Evolutionary conservation across 2,329 filamentous ascomycete genomes (phyloP), one percentile per base, ranked within the genome.

Genomic region (Phialocephala subalpina): DNA sequence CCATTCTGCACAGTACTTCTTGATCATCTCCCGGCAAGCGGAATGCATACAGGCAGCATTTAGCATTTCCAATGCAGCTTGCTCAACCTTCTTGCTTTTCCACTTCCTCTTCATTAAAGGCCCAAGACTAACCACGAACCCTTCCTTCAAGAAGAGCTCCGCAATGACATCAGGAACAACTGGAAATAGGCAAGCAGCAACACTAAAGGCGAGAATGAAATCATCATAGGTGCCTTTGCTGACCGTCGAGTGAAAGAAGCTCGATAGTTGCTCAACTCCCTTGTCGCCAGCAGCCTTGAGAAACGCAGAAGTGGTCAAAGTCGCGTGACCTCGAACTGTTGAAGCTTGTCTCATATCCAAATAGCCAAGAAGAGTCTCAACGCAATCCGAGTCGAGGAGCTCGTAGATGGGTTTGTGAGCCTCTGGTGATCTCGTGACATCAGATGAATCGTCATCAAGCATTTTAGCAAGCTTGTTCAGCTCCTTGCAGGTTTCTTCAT

Each of bases 1-100:
- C 93, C 95, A 98, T 63, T 92, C 89, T 36, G 87, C 83, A 78
- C 95, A 97, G 75, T 97, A 90, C 77, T 94, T 94, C 71, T 89
- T 87, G 67, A 98, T 92, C 9, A 92, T 91, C 70, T 94, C 92
- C 25, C 96, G 88, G 74, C 94, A 98, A 8, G 87, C 82, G 56
- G 88, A 85, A 76, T 97, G 92, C 79, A 97, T 92, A 78, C 94
- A 97, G 7, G 95, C 94, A 14, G 93, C 93, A 78, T 94, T 97
- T 65, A 99, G 84, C 80, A 99, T 88, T 75, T 97, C 92, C 71
- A 99, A 80, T 57, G 93, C 91, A 2, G 94, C 92, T 65, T 92
- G 90, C 79, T 97, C 94, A 25, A 98, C 91, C 73, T 93, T 93
- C 71, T 87, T 86, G 76, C 91, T 95, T 82, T 95, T 97, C 82